A percentile compares a stretch with the other conserved stretches of the same genome.
Conservation (phyloP, 169 alveolate genomes). For the Neospora caninum region DNA sequence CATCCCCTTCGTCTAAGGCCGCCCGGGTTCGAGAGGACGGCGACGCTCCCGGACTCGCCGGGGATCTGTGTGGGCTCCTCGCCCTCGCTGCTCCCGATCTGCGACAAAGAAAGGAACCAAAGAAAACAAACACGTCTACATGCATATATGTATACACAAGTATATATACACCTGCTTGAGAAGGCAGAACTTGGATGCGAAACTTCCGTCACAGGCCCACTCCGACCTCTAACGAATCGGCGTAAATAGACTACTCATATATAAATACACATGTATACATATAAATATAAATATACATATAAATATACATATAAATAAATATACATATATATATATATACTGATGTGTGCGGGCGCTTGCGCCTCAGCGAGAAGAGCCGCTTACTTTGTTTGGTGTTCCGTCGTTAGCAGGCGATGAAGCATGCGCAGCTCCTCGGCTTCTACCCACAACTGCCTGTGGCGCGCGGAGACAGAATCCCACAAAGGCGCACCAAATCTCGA, state of each 20-base stretch:
- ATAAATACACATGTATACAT: neutral
- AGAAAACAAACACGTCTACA: neutral
- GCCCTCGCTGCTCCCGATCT: neutral
- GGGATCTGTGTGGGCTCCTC: neutral
- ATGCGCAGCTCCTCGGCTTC: conserved; percentile 59
- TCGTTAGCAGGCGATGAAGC: conserved; percentile 26
- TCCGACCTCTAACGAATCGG: too few relatives aligned
- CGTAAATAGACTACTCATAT: neutral
- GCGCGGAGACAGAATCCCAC: neutral
- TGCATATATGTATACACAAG: neutral
- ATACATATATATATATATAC: neutral
- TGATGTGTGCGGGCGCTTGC: neutral
- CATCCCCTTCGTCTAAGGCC: neutral
- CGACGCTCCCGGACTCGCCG: neutral
- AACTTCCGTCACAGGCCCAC: too few relatives aligned
- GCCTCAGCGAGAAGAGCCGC: too few relatives aligned
- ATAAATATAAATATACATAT: neutral
- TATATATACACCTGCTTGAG: too few relatives aligned
- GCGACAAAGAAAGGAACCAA: neutral
- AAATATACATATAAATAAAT: neutral
- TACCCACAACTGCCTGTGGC: conserved; percentile 51
- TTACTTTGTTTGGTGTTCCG: neutral
- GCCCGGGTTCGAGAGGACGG: neutral
- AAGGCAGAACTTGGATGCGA: too few relatives aligned
- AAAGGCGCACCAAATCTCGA: neutral